Conservation (phyloP, 2,329 filamentous ascomycete species). For the Ascocoryne sarcoides region DNA sequence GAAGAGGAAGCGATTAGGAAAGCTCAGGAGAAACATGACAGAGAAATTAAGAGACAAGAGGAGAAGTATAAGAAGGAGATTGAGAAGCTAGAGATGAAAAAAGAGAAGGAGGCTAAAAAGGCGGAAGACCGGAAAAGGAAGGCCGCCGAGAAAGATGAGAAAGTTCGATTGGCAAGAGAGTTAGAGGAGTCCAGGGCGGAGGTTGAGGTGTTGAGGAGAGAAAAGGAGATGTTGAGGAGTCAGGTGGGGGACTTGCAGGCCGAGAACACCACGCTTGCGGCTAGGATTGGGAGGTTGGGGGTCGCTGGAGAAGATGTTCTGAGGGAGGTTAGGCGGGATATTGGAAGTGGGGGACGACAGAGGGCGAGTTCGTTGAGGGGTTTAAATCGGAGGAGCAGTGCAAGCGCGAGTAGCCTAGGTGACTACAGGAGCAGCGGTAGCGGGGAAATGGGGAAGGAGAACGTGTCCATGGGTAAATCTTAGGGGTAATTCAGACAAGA, state of each 20-base stretch:
- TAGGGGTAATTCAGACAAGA: no score
- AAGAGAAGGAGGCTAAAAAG: slow-evolving; percentile 52
- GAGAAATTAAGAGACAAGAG: slow-evolving; percentile 55
- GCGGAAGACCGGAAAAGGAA: slow-evolving; percentile 44
- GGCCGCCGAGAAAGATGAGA: slow-evolving; percentile 44
- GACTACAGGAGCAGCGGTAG: not conserved
- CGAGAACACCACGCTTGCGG: slow-evolving; percentile 51
- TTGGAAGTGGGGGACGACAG: slow-evolving; percentile 12
- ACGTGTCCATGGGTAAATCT: no score
- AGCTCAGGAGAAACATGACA: slow-evolving; percentile 54
- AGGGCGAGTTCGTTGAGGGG: slow-evolving; percentile 20
- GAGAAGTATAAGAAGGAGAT: slow-evolving; percentile 58
- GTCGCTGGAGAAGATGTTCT: slow-evolving; percentile 23
- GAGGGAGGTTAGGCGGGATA: slow-evolving; percentile 20
- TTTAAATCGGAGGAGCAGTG: slow-evolving; percentile 1
- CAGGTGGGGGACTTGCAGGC: slow-evolving; percentile 50
- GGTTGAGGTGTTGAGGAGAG: slow-evolving; percentile 45
- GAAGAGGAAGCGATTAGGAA: slow-evolving; percentile 45
- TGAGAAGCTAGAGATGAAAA: slow-evolving; percentile 54
- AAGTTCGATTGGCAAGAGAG: slow-evolving; percentile 39
- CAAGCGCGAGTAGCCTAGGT: not conserved
- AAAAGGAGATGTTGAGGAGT: slow-evolving; percentile 45
- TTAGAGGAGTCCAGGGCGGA: slow-evolving; percentile 45
- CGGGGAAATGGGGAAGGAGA: not conserved
- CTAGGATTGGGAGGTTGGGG: slow-evolving; percentile 40